phyloP scores from a whole-genome alignment of 116 monocot genomes.

The Papilionanthe hybrid region DNA sequence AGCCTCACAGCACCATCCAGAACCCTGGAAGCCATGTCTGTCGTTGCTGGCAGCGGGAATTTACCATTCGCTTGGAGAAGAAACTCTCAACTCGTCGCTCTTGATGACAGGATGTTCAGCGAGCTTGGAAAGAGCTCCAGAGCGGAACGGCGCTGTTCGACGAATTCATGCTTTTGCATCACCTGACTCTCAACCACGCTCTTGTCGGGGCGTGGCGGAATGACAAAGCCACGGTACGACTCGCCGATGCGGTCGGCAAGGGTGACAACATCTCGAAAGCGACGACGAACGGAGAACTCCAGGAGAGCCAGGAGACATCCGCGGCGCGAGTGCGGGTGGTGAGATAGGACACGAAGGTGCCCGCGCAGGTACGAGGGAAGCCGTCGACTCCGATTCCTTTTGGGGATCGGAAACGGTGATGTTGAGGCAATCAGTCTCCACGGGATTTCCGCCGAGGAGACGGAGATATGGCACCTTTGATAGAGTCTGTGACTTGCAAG shows the following conservation, averaged over 20 bases:
- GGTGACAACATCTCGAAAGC: slow-evolving; percentile 84
- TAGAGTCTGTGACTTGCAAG: background rate
- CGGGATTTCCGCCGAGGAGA: background rate
- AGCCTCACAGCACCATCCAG: slow-evolving; percentile 63
- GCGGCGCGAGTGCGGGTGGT: slow-evolving; percentile 31
- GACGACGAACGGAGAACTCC: slow-evolving; percentile 59
- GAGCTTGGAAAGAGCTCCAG: slow-evolving; percentile 68
- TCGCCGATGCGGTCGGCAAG: slow-evolving; percentile 87
- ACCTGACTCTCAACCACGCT: slow-evolving; percentile 87
- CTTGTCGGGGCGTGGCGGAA: slow-evolving; percentile 75
- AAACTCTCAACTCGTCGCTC: slow-evolving; percentile 69
- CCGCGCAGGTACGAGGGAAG: slow-evolving; percentile 58
- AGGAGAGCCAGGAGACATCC: background rate
- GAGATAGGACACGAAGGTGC: slow-evolving; percentile 70
- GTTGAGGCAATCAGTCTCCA: slow-evolving; percentile 27
- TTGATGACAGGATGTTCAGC: slow-evolving; percentile 63
- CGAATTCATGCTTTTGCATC: slow-evolving; percentile 93
- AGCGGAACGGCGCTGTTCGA: slow-evolving; percentile 72
- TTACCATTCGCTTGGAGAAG: slow-evolving; percentile 57
- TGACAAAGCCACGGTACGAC: slow-evolving; percentile 65
- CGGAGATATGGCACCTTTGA: background rate
- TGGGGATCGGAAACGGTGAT: slow-evolving; percentile 78
- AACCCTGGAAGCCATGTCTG: slow-evolving; percentile 83
- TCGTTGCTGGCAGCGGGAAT: slow-evolving; percentile 49
- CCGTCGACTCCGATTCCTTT: slow-evolving; percentile 52